A percentile compares a stretch with the other conserved stretches of the same genome.
phyloP scores from a whole-genome alignment of 305 asterid genomes.

The Fraxinus platypoda region DNA sequence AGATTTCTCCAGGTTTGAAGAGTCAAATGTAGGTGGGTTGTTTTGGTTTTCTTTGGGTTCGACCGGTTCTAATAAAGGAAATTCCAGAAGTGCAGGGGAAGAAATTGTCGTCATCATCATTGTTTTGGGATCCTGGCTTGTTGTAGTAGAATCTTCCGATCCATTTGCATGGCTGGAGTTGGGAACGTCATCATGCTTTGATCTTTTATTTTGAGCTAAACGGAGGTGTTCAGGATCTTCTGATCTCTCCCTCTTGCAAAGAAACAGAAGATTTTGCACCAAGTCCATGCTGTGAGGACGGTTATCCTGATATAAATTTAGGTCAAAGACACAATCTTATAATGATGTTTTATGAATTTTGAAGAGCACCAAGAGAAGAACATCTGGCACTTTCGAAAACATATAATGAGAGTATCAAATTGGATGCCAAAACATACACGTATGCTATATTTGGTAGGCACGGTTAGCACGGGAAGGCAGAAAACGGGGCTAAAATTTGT shows the following conservation, averaged over 20 bases:
- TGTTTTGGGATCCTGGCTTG: slow-evolving; percentile 56
- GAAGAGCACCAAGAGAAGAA: neutral
- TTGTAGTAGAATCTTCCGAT: slow-evolving; percentile 82
- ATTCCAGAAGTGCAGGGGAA: slow-evolving; percentile 51
- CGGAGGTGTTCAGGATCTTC: slow-evolving; percentile 55
- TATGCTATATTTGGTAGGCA: neutral
- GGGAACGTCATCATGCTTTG: slow-evolving; percentile 52
- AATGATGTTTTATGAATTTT: neutral
- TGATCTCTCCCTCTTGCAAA: slow-evolving; percentile 68
- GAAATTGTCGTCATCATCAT: slow-evolving; percentile 60
- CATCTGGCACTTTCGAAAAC: neutral
- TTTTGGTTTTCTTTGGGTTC: slow-evolving; percentile 45
- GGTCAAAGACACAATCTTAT: neutral
- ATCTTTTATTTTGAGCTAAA: slow-evolving; percentile 48
- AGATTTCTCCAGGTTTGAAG: slow-evolving; percentile 79
- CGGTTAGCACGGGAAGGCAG: neutral
- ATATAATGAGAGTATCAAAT: neutral
- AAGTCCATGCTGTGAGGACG: slow-evolving; percentile 43
- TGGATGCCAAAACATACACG: neutral
- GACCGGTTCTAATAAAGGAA: slow-evolving; percentile 47
- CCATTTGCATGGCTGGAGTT: slow-evolving; percentile 79
- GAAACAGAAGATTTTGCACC: slow-evolving; percentile 38
- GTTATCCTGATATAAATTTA: slow-evolving; percentile 41
- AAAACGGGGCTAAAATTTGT: neutral
- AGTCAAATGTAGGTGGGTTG: slow-evolving; percentile 50